Evolutionary conservation across 352 stramenopile species (phyloP).

Genomic region (Phytophthora chlamydospora): DNA sequence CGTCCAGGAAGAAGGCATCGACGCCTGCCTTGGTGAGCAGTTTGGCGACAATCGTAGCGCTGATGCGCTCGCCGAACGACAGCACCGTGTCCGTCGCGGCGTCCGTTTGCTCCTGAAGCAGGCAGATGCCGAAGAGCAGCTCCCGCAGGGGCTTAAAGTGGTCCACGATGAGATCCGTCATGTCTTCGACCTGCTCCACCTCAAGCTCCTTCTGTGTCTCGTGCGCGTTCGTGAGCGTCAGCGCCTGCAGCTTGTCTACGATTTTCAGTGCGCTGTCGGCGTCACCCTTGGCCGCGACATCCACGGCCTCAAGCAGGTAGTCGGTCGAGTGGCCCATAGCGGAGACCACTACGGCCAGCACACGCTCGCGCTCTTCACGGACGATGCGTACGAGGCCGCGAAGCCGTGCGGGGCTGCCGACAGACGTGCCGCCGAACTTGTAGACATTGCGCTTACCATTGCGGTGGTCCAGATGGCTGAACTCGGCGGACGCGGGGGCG

Average conservation of each 20-base stretch:
- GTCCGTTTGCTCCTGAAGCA: conserved; percentile 78
- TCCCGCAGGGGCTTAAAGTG: conserved; percentile 82
- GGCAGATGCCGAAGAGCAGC: conserved; percentile 75
- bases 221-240: conserved; percentile 74
- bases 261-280: conserved; percentile 45
- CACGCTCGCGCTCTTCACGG: conserved; percentile 55
- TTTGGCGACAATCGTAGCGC: conserved; percentile 70
- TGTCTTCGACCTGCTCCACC: conserved; percentile 50
- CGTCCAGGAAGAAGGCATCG: conserved; percentile 69
- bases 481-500: neutral
- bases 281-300: conserved; percentile 62
- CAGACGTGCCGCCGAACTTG: conserved; percentile 85
- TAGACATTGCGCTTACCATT: conserved; percentile 76
- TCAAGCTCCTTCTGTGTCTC: conserved; percentile 58
- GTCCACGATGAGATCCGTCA: conserved; percentile 51
- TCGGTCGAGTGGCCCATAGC: conserved; percentile 86
- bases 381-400: conserved; percentile 73
- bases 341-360: conserved; percentile 78
- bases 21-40: conserved; percentile 67
- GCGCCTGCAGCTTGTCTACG: conserved; percentile 63
- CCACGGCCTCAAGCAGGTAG: conserved; percentile 67
- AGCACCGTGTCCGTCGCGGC: conserved; percentile 76
- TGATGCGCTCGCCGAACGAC: conserved; percentile 82
- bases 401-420: conserved; percentile 68
- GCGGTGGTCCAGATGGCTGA: conserved; percentile 56